These are phyloP conservation scores for Syzygium syzygioides DNA, from an alignment of 441 rosid species.

Conservation along the genomic window DNA sequence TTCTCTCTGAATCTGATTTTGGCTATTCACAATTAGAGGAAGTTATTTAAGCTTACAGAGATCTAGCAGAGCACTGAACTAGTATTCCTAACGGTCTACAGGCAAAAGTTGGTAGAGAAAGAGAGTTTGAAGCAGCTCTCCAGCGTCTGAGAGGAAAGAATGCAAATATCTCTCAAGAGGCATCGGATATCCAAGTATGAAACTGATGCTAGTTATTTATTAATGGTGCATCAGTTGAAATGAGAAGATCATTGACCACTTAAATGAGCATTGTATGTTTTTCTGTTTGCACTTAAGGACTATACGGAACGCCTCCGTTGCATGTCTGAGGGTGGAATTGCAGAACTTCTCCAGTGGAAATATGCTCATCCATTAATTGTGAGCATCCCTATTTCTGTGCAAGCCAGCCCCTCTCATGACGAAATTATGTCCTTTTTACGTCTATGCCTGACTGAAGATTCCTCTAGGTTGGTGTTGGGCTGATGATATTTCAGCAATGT, in stretches of 20 bases:
- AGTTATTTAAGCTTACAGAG: neutral
- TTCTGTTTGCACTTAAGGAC: conserved; percentile 20
- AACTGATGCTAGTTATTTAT: neutral
- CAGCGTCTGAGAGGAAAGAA: conserved; percentile 40
- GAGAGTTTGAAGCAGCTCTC: conserved; percentile 38
- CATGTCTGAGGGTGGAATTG: conserved; percentile 22
- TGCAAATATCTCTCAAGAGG: conserved; percentile 41
- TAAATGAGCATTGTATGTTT: neutral
- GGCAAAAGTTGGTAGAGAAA: conserved; percentile 39
- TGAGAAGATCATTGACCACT: neutral
- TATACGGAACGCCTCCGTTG: conserved; percentile 23
- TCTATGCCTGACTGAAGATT: neutral
- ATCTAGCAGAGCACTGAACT: neutral
- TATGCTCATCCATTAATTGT: conserved; percentile 42
- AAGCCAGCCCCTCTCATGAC: neutral
- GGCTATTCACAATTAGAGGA: neutral
- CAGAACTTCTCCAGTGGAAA: conserved; percentile 36
- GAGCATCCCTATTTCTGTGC: conserved; percentile 1
- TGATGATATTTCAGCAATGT: conserved; percentile 28
- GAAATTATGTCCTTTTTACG: neutral
- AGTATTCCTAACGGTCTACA: neutral
- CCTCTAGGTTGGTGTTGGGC: conserved; percentile 23
- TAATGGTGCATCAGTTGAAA: neutral
- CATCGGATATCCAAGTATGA: conserved; percentile 40
- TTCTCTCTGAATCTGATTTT: neutral